phyloP scores from a whole-genome alignment of 2,329 filamentous ascomycete species.

The Microcera coccophila region DNA sequence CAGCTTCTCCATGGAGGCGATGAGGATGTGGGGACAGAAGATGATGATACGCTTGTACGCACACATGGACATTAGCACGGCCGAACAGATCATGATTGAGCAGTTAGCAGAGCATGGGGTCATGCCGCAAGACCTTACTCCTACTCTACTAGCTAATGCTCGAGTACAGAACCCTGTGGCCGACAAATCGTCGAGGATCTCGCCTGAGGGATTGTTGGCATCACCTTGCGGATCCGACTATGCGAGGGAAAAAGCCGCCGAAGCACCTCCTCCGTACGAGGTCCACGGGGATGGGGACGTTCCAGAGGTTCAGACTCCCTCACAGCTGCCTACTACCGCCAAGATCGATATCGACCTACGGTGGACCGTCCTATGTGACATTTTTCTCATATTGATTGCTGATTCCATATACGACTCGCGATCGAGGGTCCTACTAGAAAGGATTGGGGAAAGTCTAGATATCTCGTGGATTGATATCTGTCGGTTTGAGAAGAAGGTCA shows the following conservation, averaged over 20 bases:
- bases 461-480: conserved; percentile 92
- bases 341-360: conserved; percentile 93
- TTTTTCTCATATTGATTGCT: conserved; percentile 94
- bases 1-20: conserved; percentile 66
- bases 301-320: conserved; percentile 75
- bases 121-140: conserved; percentile 75
- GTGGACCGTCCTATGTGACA: conserved; percentile 94
- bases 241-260: conserved; percentile 45
- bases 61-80: conserved; percentile 92
- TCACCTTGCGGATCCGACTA: conserved; percentile 20
- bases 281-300: conserved; percentile 65
- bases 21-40: conserved; percentile 96
- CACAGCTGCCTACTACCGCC: conserved; percentile 73
- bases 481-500: conserved; percentile 94
- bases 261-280: conserved; percentile 57
- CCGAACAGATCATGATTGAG: conserved; percentile 98
- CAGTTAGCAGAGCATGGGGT: conserved; percentile 92
- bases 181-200: conserved; percentile 35
- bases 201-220: conserved; percentile 14
- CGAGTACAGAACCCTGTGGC: conserved; percentile 90
- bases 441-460: conserved; percentile 73
- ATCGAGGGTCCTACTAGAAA: conserved; percentile 78
- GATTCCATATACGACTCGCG: conserved; percentile 90
- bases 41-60: conserved; percentile 94
- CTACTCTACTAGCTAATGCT: conserved; percentile 84